Percentiles rank a stretch among this genome's conserved stretches.
phyloP scores from a whole-genome alignment of 768 basidiomycete genomes.

The Xerocomus spinulosus region DNA sequence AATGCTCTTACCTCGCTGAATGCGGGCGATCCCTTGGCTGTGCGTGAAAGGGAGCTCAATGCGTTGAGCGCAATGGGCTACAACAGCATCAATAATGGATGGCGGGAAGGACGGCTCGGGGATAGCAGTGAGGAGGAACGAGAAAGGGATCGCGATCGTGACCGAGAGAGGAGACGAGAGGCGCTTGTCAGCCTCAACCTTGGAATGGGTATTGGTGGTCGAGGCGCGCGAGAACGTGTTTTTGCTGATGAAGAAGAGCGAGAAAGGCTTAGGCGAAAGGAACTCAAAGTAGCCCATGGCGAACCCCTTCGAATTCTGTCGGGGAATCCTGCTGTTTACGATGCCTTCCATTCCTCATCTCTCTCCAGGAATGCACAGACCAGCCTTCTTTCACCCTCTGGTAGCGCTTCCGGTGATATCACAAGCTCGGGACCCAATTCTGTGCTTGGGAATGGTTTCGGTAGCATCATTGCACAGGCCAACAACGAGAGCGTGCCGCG shows the following conservation, averaged over 20 bases:
- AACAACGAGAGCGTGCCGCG: conserved; percentile 18
- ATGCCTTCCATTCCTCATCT: conserved; percentile 67
- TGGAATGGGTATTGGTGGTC: conserved; percentile 26
- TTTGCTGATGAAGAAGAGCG: conserved; percentile 57
- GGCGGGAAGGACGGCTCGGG: conserved; percentile 34
- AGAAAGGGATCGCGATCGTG: conserved; percentile 47
- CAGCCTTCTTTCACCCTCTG: conserved; percentile 18
- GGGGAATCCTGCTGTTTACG: conserved; percentile 52
- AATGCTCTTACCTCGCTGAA: conserved; percentile 23
- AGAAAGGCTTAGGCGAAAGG: conserved; percentile 52
- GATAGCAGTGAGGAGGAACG: conserved; percentile 34
- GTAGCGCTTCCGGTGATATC: conserved; percentile 17
- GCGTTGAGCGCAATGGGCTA: conserved; percentile 48
- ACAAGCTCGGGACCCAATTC: conserved; percentile 13
- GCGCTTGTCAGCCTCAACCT: conserved; percentile 39
- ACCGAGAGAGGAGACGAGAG: conserved; percentile 38
- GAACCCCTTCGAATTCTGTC: conserved; percentile 37
- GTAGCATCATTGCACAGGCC: conserved; percentile 25
- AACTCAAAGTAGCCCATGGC: conserved; percentile 38
- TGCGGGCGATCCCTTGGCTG: conserved; percentile 28
- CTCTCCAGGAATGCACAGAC: conserved; percentile 25
- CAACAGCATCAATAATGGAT: conserved; percentile 27
- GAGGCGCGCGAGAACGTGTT: conserved; percentile 60
- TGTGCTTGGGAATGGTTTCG: conserved; percentile 22
- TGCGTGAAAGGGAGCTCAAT: conserved; percentile 46